Percentiles rank a stretch among this genome's conserved stretches.
Conservation (phyloP, 2,329 filamentous ascomycete species). For the Neodidymelliopsis sp. region DNA sequence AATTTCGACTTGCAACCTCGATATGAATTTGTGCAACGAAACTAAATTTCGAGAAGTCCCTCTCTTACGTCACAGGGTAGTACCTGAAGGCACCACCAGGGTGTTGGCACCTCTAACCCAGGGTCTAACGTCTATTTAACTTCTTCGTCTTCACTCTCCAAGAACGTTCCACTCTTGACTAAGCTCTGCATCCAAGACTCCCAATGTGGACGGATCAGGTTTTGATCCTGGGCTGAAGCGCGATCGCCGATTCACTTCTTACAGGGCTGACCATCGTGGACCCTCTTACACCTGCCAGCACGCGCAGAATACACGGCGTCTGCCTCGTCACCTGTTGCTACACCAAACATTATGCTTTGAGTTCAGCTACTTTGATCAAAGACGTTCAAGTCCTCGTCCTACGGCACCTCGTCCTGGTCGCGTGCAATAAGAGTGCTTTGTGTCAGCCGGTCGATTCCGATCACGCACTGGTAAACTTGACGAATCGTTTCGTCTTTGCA, state of each 20-base stretch:
- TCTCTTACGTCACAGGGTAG: slow-evolving; percentile 8
- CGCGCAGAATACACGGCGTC: background rate
- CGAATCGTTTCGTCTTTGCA: slow-evolving; percentile 1
- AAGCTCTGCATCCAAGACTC: slow-evolving; percentile 14
- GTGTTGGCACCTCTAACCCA: slow-evolving; percentile 3
- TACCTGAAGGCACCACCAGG: slow-evolving; percentile 12
- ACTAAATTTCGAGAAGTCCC: background rate
- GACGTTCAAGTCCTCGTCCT: background rate
- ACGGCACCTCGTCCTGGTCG: background rate
- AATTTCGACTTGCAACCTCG: background rate
- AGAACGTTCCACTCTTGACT: slow-evolving; percentile 17
- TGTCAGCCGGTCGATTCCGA: slow-evolving; percentile 20
- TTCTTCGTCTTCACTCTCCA: slow-evolving; percentile 1
- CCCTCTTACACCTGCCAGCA: slow-evolving; percentile 2
- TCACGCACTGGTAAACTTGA: slow-evolving; percentile 1
- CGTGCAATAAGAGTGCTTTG: slow-evolving; percentile 3
- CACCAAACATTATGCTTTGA: no score
- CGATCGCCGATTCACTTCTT: slow-evolving; percentile 23
- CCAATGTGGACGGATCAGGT: slow-evolving; percentile 9
- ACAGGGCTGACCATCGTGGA: slow-evolving; percentile 7
- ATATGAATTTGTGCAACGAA: background rate
- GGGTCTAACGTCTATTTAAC: slow-evolving; percentile 8
- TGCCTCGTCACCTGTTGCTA: background rate
- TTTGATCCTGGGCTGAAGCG: slow-evolving; percentile 21
- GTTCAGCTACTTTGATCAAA: no score